Base-by-base conservation (phyloP, 2,329 filamentous ascomycete genomes). In the Diaporthe velutina region DNA sequence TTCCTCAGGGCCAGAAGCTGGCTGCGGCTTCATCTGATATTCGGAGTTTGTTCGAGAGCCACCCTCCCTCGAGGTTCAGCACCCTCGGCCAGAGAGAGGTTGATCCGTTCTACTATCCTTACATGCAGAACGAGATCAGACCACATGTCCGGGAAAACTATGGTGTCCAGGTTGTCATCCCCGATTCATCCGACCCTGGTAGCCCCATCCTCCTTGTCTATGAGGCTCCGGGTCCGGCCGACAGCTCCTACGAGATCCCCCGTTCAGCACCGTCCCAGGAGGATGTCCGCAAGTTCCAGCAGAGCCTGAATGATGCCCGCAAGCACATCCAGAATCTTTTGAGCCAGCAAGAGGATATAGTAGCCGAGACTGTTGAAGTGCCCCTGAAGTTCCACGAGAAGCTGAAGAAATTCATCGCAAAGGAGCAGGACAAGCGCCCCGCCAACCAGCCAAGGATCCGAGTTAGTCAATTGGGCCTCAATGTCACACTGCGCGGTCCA, bases 1-100 rank as follows among this genome's bases (percentile, higher is more conserved):
- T 95, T 9, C 90, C 93, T 50, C 94, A 98, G 79, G 92, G 93
- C 77, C 97, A 97, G 87, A 97, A 95, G 81, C 90, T 90, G 38
- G 91, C 94, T 81, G 92, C 92, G 79, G 94, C 93, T 10, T 93
- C 94, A 80, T 90, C 90, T 9, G 94, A 95, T 79, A 92, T 97
- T 80, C 92, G 91, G 81, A 91, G 90, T 79, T 90, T 97, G 74
- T 90, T 96, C 78, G 90, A 90, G 76, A 90, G 91, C 66, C 93
- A 95, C 80, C 94, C 94, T 55, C 94, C 94, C 4, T 89, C 92
- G 50, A 90, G 94, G 76, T 90, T 97, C 82, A 87, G 88, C 30
- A 89, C 91, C 15, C 82, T 96, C 17, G 33, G 70, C 45, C 64
- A 67, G 45, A 28, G 45, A 17, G 83, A 90, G 22, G 89, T 97